These are phyloP conservation scores for Eragrostis tef DNA, from an alignment of 202 grass and related monocot species.

Conservation along the genomic window DNA sequence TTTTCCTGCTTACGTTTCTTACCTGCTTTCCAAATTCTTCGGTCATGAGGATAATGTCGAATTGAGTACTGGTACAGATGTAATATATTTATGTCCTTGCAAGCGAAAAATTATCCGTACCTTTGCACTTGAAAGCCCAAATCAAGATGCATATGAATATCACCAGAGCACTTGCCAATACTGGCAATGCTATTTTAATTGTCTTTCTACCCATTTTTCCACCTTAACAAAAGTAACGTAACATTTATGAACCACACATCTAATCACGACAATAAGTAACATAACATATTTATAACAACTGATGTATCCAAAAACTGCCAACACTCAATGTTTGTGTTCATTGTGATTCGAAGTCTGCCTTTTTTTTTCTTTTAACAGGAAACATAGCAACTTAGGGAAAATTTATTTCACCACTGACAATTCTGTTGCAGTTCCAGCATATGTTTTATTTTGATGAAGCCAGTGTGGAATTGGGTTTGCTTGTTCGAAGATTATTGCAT, in stretches of 20 bases:
- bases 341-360: too few species aligned
- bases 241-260: not conserved
- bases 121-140: not conserved
- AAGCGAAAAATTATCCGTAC: not conserved
- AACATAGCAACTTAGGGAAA: not conserved
- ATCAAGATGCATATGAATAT: not conserved
- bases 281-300: not conserved
- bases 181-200: not conserved
- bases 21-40: slow-evolving; percentile 25
- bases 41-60: slow-evolving; percentile 17
- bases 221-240: not conserved
- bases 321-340: not conserved
- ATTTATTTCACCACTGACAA: not conserved
- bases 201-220: not conserved
- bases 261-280: not conserved
- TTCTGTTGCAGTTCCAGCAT: not conserved
- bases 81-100: not conserved
- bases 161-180: not conserved
- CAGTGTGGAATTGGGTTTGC: not conserved
- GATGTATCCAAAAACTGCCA: not conserved
- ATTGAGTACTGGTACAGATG: not conserved
- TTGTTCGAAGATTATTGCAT: not conserved
- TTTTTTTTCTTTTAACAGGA: not conserved
- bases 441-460: not conserved
- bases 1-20: not conserved